A percentile compares a stretch with the other conserved stretches of the same genome.
phyloP scores from a whole-genome alignment of 192 early-diverging fungal genomes.

The Coemansia sp. region DNA sequence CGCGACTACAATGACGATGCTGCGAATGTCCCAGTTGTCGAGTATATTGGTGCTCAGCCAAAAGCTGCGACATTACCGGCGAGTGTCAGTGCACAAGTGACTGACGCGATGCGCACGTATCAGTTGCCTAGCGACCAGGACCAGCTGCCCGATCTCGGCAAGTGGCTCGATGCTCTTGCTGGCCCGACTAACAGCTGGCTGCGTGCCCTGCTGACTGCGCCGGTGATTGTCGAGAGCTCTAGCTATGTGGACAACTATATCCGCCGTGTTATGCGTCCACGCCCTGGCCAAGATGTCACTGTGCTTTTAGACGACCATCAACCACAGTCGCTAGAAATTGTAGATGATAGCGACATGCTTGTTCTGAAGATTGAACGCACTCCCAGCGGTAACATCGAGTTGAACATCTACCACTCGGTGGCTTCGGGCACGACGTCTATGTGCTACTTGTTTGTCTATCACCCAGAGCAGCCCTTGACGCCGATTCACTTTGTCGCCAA shows the following conservation, averaged over 20 bases:
- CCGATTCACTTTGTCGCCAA: slow-evolving; percentile 24
- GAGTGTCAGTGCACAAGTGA: not conserved
- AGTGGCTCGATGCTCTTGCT: slow-evolving; percentile 74
- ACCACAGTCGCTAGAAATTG: not conserved
- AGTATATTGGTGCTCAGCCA: slow-evolving; percentile 63
- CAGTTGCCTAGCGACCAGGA: not conserved
- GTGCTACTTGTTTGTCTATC: slow-evolving; percentile 18
- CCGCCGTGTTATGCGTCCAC: slow-evolving; percentile 64
- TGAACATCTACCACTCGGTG: slow-evolving; percentile 50
- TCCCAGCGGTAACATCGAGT: slow-evolving; percentile 63
- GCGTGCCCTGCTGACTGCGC: slow-evolving; percentile 75
- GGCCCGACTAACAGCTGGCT: slow-evolving; percentile 77
- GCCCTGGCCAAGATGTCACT: slow-evolving; percentile 56
- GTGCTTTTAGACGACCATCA: not conserved
- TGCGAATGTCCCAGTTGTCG: slow-evolving; percentile 70
- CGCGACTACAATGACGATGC: slow-evolving; percentile 69
- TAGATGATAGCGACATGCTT: slow-evolving; percentile 63
- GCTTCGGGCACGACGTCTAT: slow-evolving; percentile 39
- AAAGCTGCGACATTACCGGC: not conserved
- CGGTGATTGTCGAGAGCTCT: slow-evolving; percentile 75
- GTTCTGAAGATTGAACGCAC: slow-evolving; percentile 75
- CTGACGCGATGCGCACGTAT: not conserved
- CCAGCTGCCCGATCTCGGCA: slow-evolving; percentile 22
- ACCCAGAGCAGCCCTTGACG: slow-evolving; percentile 1
- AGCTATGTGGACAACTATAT: slow-evolving; percentile 66